Percentiles rank a stretch among this genome's conserved stretches.
Evolutionary conservation across 768 basidiomycete genomes (phyloP).

Genomic region (Sarcodon aspratus): DNA sequence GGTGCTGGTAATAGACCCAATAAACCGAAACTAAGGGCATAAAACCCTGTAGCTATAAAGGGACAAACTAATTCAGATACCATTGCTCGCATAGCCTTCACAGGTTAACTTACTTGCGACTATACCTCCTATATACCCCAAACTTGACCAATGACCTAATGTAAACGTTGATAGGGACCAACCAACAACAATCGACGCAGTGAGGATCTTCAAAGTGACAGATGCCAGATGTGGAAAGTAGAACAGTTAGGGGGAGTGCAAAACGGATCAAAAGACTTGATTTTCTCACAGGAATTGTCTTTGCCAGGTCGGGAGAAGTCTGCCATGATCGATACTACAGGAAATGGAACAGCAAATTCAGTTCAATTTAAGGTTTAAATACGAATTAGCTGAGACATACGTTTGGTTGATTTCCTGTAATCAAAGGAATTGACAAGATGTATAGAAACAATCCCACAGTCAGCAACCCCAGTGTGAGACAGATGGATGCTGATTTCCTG

Average conservation of each 20-base stretch:
- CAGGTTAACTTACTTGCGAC: slow-evolving; percentile 41
- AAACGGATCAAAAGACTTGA: neutral
- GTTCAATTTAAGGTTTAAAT: neutral
- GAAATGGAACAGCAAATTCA: neutral
- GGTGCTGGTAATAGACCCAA: slow-evolving; percentile 65
- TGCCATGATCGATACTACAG: slow-evolving; percentile 64
- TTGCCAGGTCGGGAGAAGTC: slow-evolving; percentile 55
- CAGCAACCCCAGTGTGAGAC: slow-evolving; percentile 43
- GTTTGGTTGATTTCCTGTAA: slow-evolving; percentile 56
- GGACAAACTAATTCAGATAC: neutral
- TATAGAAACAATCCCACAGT: slow-evolving; percentile 66
- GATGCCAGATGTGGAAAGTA: neutral
- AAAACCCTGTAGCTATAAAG: slow-evolving; percentile 50
- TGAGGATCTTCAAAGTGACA: slow-evolving; percentile 28
- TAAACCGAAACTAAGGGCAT: slow-evolving; percentile 61
- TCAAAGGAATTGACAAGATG: slow-evolving; percentile 54
- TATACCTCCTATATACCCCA: slow-evolving; percentile 54
- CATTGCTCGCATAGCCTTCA: neutral
- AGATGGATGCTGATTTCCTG: slow-evolving; percentile 43
- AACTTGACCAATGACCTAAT: slow-evolving; percentile 52
- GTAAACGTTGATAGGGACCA: slow-evolving; percentile 53
- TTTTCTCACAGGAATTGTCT: slow-evolving; percentile 43
- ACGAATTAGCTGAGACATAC: slow-evolving; percentile 28
- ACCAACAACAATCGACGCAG: slow-evolving; percentile 56
- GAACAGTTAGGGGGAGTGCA: neutral